A percentile compares a stretch with the other conserved stretches of the same genome.
Conservation (phyloP, 169 alveolate species). For the Eimeria necatrix region DNA sequence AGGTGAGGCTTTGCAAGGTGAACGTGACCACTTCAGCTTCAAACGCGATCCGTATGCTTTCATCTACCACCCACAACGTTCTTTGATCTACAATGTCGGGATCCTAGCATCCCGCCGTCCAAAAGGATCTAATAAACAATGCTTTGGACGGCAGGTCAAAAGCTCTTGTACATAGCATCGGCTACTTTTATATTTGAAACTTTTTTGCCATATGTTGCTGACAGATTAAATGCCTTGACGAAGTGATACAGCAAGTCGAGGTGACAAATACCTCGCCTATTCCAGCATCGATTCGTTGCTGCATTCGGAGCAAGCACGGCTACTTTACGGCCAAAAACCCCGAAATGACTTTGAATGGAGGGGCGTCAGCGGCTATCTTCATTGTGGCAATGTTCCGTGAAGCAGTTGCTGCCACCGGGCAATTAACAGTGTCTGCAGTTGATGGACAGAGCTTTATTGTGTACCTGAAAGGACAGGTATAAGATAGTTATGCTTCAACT, state of each 20-base stretch:
- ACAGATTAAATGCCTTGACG: conserved; percentile 85
- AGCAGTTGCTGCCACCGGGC: conserved; percentile 91
- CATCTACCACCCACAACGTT: no score
- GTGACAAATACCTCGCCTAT: conserved; percentile 94
- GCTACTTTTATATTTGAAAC: not conserved
- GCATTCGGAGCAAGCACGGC: conserved; percentile 92
- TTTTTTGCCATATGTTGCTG: not conserved
- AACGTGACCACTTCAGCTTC: not conserved
- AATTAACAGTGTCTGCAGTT: conserved; percentile 92
- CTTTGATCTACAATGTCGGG: no score
- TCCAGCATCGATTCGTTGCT: conserved; percentile 94
- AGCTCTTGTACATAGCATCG: no score
- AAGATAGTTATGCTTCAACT: not conserved
- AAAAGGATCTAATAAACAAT: no score
- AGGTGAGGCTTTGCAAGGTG: conserved; percentile 15
- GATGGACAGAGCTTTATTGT: conserved; percentile 94
- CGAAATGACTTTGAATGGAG: conserved; percentile 92
- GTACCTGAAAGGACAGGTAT: conserved; percentile 80
- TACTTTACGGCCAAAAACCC: conserved; percentile 92
- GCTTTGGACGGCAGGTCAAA: no score
- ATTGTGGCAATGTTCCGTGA: conserved; percentile 95
- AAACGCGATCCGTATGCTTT: no score
- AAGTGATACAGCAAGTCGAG: conserved; percentile 88
- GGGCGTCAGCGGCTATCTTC: conserved; percentile 90
- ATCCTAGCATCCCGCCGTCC: no score